Conservation (phyloP, 306 rosid species). For the Spatholobus suberectus region DNA sequence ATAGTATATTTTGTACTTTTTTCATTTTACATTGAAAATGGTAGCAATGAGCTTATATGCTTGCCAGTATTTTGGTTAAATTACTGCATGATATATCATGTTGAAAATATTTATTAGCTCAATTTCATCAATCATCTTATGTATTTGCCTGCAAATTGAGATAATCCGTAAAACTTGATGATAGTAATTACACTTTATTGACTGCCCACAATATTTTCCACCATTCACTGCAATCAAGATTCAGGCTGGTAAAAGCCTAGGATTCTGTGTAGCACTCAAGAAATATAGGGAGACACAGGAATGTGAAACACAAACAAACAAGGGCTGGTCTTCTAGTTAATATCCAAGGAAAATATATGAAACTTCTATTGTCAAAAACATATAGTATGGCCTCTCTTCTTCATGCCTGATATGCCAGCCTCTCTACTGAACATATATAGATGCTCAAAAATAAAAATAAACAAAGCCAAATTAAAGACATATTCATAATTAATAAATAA, state of each 20-base stretch:
- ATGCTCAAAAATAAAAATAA: neutral
- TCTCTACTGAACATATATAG: too few species aligned
- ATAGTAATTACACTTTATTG: neutral
- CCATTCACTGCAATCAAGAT: constrained; percentile 17
- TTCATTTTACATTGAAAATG: constrained; percentile 7
- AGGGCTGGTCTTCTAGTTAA: neutral
- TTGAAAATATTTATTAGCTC: constrained; percentile 6
- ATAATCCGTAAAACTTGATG: constrained; percentile 11
- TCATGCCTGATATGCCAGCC: too few species aligned
- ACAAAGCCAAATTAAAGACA: neutral
- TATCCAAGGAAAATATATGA: neutral
- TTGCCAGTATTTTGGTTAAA: neutral
- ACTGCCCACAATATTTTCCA: constrained; percentile 21
- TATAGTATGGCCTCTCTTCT: too few species aligned
- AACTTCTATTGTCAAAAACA: neutral
- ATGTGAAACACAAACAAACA: neutral
- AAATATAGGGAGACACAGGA: neutral
- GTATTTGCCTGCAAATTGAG: neutral
- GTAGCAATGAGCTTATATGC: neutral
- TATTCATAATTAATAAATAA: neutral
- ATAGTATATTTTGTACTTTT: neutral
- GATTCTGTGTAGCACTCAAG: neutral
- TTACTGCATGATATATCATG: constrained; percentile 21
- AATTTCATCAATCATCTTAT: constrained; percentile 13
- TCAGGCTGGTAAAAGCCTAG: constrained; percentile 14